Conservation (phyloP, 345 rosid genomes). For the Gossypium raimondii region DNA sequence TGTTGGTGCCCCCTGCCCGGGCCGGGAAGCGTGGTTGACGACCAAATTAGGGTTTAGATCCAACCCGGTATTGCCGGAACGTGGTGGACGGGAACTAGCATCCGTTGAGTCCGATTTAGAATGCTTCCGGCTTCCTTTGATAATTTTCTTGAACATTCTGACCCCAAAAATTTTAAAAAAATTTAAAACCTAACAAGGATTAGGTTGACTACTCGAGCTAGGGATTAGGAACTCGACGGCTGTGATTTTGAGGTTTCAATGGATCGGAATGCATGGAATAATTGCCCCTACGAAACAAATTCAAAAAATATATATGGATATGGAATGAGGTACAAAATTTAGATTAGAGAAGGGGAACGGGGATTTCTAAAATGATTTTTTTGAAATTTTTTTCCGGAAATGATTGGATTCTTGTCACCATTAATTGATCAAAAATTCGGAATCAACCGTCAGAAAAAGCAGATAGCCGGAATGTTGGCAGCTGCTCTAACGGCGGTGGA, state of each 20-base stretch:
- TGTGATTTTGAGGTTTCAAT: conserved; percentile 2
- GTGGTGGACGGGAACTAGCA: conserved; percentile 36
- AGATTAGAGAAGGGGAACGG: neutral
- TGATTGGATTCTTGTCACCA: conserved; percentile 2
- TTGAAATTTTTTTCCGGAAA: neutral
- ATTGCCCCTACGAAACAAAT: conserved; percentile 5
- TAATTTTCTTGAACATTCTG: conserved; percentile 77
- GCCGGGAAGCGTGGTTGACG: conserved; percentile 66
- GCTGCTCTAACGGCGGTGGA: conserved; percentile 17
- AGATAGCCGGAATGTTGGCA: conserved; percentile 23
- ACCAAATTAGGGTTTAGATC: conserved; percentile 44
- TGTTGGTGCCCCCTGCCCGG: conserved; percentile 12
- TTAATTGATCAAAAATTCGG: conserved; percentile 3
- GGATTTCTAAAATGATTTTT: conserved; percentile 10
- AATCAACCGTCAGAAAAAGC: conserved; percentile 8
- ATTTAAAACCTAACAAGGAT: conserved; percentile 8
- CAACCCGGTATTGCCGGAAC: conserved; percentile 34
- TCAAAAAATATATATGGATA: conserved; percentile 20
- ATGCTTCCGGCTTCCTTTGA: conserved; percentile 71
- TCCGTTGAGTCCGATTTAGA: conserved; percentile 57
- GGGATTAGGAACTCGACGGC: conserved; percentile 5
- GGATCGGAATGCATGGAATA: conserved; percentile 28
- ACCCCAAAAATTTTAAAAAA: neutral
- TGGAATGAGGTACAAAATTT: neutral
- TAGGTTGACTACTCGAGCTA: conserved; percentile 3